These are phyloP conservation scores for Helicostylum pulchrum DNA, from an alignment of 192 early-diverging fungal genomes.

Conservation along the genomic window DNA sequence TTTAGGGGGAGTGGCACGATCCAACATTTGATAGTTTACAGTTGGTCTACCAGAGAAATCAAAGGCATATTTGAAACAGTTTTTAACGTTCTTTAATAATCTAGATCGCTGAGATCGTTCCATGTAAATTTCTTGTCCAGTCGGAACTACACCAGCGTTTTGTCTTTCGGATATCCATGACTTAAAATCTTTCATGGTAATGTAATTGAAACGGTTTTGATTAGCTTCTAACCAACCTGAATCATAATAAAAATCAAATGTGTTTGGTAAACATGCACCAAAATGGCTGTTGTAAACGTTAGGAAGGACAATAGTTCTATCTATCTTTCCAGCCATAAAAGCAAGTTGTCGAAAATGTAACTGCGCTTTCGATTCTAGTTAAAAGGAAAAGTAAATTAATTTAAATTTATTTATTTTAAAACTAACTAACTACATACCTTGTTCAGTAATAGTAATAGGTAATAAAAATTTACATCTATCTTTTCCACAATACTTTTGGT, in stretches of 20 bases:
- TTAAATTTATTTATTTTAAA: background rate
- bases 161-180: constrained; percentile 26
- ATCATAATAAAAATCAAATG: constrained; percentile 40
- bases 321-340: constrained; percentile 27
- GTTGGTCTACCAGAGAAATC: constrained; percentile 15
- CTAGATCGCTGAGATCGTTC: background rate
- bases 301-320: constrained; percentile 41
- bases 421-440: no score
- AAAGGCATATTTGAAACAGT: constrained; percentile 30
- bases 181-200: constrained; percentile 29
- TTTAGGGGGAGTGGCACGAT: constrained; percentile 2
- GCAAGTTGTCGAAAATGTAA: constrained; percentile 40
- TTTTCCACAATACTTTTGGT: constrained; percentile 27
- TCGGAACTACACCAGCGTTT: constrained; percentile 7
- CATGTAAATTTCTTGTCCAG: constrained; percentile 27
- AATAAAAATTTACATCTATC: constrained; percentile 34
- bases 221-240: constrained; percentile 33
- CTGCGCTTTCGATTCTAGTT: constrained; percentile 44
- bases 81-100: background rate
- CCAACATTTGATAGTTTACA: constrained; percentile 8
- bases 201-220: constrained; percentile 27
- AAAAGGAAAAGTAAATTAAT: background rate
- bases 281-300: constrained; percentile 40
- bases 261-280: constrained; percentile 26
- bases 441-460: constrained; percentile 37